Base-by-base conservation (phyloP, 2,329 filamentous ascomycete species). In the Xylariaceae sp. region DNA sequence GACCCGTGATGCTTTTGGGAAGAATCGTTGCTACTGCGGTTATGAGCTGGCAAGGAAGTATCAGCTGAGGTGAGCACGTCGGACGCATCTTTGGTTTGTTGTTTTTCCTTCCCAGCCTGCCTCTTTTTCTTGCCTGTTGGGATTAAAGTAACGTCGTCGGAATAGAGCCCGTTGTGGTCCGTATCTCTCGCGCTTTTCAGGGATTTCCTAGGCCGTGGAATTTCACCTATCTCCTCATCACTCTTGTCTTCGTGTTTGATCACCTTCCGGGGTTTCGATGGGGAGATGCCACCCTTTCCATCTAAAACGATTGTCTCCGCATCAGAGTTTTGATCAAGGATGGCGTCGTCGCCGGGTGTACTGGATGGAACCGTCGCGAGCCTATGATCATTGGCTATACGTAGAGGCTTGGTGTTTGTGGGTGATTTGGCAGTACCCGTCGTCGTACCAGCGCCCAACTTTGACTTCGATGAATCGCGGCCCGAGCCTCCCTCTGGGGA, bases 301-400 rank as follows among this genome's bases (percentile, higher is more conserved):
- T 83, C 78, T 35, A 87, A 70, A 37, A 88, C 84, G 58, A 88
- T 86, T 11, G 85, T 88, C 71, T 88, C 85, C 47, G 85, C 85
- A 65, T 88, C 85, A 1, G 85, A 88, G 63, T 86, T 83, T 65
- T 78, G 83, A 56, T 85, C 84, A 55, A 73, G 73, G 27, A 68
- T 69, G 52, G 64, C 69, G 57, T 75, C 72, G 44, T 76, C 74
- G 53, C 79, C 74, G 50, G 70, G 66, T 26, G 71, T 65, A 50
- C 65, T 66, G 8, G 70, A 62, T n/a, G 65, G 64, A 31, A 67
- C 53, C 32, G 65, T 65, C 37, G 61, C 55, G 39, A 62, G 41
- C 47, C 62, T 68, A 41, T 63, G 50, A 32, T 73, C 72, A 55
- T 67, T 72, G 52, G 55, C 56, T 6, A 62, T 50, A 8, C 62